Evolutionary conservation across 805 yeast genomes (phyloP), one percentile per base, ranked within the genome.

Genomic region (Debaryomyces tyrocola): DNA sequence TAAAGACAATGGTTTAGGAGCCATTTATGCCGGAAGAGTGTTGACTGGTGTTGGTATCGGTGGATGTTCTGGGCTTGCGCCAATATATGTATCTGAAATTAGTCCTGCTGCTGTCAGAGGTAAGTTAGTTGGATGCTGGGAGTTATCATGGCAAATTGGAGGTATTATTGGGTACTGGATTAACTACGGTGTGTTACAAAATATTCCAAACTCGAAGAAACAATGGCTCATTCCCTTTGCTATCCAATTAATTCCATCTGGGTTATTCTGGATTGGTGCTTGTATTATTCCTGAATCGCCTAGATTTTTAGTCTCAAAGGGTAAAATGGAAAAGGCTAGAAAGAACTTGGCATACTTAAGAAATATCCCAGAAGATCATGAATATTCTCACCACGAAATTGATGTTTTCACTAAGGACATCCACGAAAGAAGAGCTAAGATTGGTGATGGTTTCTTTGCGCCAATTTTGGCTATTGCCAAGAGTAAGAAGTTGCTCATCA

Each of bases 31-130:
- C 1, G 84, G 84, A 10, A 66, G 85, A 51, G 74, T 74, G 37
- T 55, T 79, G 41, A 67, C 79, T 20, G 84, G 84, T 6, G 37
- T 80, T 8, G 82, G 82, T 21, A 76, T 78, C 43, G 84, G 84
- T 2, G 73, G 75, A 10, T 67, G 79, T 35, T 69, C 82, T 1
- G 70, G 73, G 56, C 59, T 78, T 46, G 78, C 78, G 0, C 82
- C 82, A 4, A 68, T 75, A 35, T 77, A 73, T 48, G 64, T 77
- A 7, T 64, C 75, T 4, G 80, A 77, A 47, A 67, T 70, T 20
- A 60, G 74, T 3, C 79, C 80, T 2, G 65, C 78, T 4, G 60
- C 71, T 3, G 67, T 74, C 35, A 62, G 80, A 55, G 82, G 80
- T 15, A 66, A 67, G 48, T 59, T 75, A 31, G 70, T 72, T 35